Evolutionary conservation across 2,329 filamentous ascomycete species (phyloP).

Genomic region (Graphilbum fragrans): DNA sequence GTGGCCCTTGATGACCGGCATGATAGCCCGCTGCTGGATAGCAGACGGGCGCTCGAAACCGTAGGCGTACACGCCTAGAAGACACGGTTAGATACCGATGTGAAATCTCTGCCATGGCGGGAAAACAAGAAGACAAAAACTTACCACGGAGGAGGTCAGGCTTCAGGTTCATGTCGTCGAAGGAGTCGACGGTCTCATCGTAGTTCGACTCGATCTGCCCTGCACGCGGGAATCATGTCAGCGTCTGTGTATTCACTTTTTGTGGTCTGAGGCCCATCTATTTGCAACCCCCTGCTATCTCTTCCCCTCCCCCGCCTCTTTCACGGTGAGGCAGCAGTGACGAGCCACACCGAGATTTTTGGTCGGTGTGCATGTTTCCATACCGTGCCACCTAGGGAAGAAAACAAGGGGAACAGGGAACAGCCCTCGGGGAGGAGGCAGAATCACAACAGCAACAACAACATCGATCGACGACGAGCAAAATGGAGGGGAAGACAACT

Average conservation of each 20-base stretch:
- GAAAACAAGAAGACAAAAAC: conserved; percentile 13
- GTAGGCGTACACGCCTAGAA: conserved; percentile 85
- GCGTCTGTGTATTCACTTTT: not conserved
- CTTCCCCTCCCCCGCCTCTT: no score
- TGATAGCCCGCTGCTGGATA: conserved; percentile 99
- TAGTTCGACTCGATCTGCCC: conserved; percentile 99
- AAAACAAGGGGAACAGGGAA: no score
- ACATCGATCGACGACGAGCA: no score
- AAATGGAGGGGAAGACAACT: conserved; percentile 27
- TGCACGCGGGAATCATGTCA: conserved; percentile 25
- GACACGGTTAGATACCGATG: not conserved
- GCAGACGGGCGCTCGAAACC: conserved; percentile 99
- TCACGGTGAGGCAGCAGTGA: no score
- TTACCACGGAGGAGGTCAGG: conserved; percentile 88
- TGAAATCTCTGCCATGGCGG: not conserved
- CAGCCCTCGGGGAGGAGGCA: no score
- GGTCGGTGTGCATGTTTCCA: no score
- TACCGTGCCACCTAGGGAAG: no score
- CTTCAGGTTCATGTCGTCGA: conserved; percentile 97
- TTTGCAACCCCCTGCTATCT: no score
- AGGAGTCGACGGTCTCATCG: conserved; percentile 98
- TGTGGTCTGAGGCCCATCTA: no score
- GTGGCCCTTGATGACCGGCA: conserved; percentile 99
- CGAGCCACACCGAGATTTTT: no score
- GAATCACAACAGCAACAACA: no score